phyloP scores from a whole-genome alignment of 495 filamentous ascomycete genomes.

The Lasiosphaeria ovina region DNA sequence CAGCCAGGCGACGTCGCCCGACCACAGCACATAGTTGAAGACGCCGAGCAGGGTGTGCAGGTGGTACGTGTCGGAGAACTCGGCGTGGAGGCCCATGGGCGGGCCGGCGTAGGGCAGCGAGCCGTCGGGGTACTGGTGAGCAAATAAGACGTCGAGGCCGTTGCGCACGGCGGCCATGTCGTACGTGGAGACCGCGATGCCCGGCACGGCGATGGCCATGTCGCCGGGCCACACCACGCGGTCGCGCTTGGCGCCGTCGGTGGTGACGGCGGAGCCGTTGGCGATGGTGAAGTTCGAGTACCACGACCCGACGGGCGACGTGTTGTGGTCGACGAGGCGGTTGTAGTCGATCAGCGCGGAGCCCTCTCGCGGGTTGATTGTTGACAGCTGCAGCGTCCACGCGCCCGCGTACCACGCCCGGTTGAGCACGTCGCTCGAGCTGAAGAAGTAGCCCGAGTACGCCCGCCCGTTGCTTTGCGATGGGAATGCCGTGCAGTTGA shows the following conservation, averaged over 20 bases:
- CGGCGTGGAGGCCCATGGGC: slow-evolving; percentile 53
- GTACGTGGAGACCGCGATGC: slow-evolving; percentile 44
- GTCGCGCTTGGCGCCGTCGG: slow-evolving; percentile 59
- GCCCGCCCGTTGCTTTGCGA: slow-evolving; percentile 33
- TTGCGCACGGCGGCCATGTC: slow-evolving; percentile 47
- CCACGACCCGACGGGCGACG: slow-evolving; percentile 36
- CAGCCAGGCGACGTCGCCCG: slow-evolving; percentile 53
- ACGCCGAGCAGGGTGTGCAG: slow-evolving; percentile 61
- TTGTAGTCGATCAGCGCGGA: slow-evolving; percentile 46
- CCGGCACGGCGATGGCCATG: slow-evolving; percentile 48
- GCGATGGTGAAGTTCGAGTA: slow-evolving; percentile 49
- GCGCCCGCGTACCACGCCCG: slow-evolving; percentile 64
- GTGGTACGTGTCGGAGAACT: slow-evolving; percentile 59
- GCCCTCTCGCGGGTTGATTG: slow-evolving; percentile 50
- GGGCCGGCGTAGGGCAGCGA: slow-evolving; percentile 60
- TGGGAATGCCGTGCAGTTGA: slow-evolving; percentile 39
- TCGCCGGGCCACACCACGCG: slow-evolving; percentile 57
- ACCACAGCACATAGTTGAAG: slow-evolving; percentile 59
- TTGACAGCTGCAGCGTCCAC: slow-evolving; percentile 59
- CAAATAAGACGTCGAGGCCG: slow-evolving; percentile 44
- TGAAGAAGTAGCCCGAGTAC: slow-evolving; percentile 53
- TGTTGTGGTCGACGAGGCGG: slow-evolving; percentile 32
- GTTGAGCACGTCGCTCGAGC: slow-evolving; percentile 48
- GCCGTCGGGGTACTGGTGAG: slow-evolving; percentile 45
- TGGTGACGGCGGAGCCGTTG: slow-evolving; percentile 50